Base-by-base conservation (phyloP, 176 grass and related monocot genomes). In the Triticum monococcum region DNA sequence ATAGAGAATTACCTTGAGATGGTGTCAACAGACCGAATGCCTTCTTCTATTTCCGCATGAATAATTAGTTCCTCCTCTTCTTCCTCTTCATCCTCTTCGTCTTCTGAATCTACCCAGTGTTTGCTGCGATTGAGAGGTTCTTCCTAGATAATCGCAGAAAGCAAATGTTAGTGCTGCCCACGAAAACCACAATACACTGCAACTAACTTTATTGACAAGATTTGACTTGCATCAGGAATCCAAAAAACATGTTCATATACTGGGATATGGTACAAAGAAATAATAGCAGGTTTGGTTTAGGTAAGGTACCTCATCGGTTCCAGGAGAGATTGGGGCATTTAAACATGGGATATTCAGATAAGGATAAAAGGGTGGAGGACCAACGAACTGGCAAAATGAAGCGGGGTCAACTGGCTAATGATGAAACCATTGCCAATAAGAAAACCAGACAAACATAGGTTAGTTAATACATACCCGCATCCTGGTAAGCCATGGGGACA, bases 401-500 rank as follows among this genome's bases (percentile, higher is more conserved):
- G 41, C 63, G 26, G 41, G 48, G 24, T 48, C 3, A 84, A 61
- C 43, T 26, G 12, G 45, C 71, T 46, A 35, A 68, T 84, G 62
- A 48, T 48, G 12, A 48, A 48, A 48, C 0, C 46, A 48, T 14
- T 48, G 16, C 62, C 18, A 85, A 14, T 65, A 26, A 23, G n/a
- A 87, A 59, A 4, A 65, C 65, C 40, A 20, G 11, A 74, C 6
- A 30, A 54, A 24, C 31, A 65, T 24, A 4, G 33, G 17, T 48
- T 67, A 80, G 79, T 66, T 64, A 77, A 84, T 43, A 43, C 41
- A 24, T 41, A 94, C 96, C 91, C 94, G 93, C 96, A 98, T 95
- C 78, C 95, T 98, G 62, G 95, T 98, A 89, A 98, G 96, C 96
- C 96, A 98, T 72, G 90, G 93, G 38, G 96, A 93, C 14, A 93